phyloP scores from a whole-genome alignment of 148 eudicot species.

The Linanthus parryae region DNA sequence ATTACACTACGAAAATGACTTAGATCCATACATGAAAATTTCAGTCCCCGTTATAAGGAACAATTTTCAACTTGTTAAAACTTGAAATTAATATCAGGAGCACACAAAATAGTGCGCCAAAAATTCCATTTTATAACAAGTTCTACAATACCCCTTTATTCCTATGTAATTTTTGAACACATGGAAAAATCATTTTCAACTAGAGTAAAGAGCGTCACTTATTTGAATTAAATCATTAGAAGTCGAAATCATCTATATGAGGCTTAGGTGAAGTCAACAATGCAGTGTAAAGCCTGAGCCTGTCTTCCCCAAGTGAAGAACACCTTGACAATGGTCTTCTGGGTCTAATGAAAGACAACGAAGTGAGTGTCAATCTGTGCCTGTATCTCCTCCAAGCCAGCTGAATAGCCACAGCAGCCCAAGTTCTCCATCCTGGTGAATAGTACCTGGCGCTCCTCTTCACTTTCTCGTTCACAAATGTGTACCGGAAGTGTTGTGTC shows the following conservation, averaged over 20 bases:
- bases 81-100: too few relatives aligned
- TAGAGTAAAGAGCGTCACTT: too few relatives aligned
- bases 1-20: too few relatives aligned
- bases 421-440: slow-evolving; percentile 95
- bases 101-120: too few relatives aligned
- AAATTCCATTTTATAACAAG: too few relatives aligned
- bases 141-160: too few relatives aligned
- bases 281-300: slow-evolving; percentile 83
- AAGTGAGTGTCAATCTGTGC: slow-evolving; percentile 72
- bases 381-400: slow-evolving; percentile 87
- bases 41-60: too few relatives aligned
- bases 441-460: slow-evolving; percentile 90
- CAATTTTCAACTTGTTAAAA: too few relatives aligned
- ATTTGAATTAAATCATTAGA: too few relatives aligned
- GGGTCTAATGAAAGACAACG: slow-evolving; percentile 90
- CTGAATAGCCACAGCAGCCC: slow-evolving; percentile 94
- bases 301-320: slow-evolving; percentile 81
- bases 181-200: too few relatives aligned
- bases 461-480: slow-evolving; percentile 79
- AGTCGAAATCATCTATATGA: slow-evolving; percentile 86
- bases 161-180: too few relatives aligned
- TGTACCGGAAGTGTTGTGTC: slow-evolving; percentile 87
- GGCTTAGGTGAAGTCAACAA: slow-evolving; percentile 93
- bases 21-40: too few relatives aligned
- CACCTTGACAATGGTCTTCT: slow-evolving; percentile 83